These are phyloP conservation scores for Mortierella sp. DNA, from an alignment of 371 early-diverging fungal genomes.

Conservation along the genomic window DNA sequence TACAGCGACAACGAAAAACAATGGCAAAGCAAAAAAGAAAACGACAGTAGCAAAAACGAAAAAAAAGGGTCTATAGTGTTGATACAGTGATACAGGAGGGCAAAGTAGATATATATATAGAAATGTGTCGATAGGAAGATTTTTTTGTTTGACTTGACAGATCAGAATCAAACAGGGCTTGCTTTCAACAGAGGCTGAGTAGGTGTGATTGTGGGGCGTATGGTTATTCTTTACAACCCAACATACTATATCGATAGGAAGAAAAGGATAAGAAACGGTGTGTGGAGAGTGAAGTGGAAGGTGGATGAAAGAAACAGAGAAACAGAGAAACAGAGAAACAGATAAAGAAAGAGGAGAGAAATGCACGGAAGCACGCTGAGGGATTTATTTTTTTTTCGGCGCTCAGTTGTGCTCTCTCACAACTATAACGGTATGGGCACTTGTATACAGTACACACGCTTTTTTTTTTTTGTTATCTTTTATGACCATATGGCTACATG, in stretches of 20 bases:
- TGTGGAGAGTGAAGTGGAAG: neutral
- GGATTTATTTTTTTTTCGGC: conserved; percentile 15
- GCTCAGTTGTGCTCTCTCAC: neutral
- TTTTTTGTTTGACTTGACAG: neutral
- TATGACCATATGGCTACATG: neutral
- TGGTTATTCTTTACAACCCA: conserved; percentile 41
- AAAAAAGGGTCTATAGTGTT: conserved; percentile 1
- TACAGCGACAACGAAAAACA: conserved; percentile 1
- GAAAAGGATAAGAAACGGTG: neutral
- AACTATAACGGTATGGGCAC: too few species aligned
- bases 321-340: neutral
- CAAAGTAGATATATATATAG: neutral
- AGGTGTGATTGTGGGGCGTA: conserved; percentile 26
- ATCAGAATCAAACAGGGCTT: neutral
- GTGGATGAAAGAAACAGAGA: neutral
- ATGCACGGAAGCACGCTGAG: neutral
- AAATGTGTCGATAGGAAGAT: neutral
- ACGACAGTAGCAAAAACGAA: neutral
- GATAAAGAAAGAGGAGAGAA: neutral
- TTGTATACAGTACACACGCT: neutral
- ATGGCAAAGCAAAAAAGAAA: conserved; percentile 5
- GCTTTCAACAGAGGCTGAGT: neutral
- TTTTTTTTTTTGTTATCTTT: conserved; percentile 11
- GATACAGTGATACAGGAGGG: neutral
- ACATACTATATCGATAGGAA: conserved; percentile 34